phyloP scores from a whole-genome alignment of 768 basidiomycete genomes.

The Mrakia frigida region DNA sequence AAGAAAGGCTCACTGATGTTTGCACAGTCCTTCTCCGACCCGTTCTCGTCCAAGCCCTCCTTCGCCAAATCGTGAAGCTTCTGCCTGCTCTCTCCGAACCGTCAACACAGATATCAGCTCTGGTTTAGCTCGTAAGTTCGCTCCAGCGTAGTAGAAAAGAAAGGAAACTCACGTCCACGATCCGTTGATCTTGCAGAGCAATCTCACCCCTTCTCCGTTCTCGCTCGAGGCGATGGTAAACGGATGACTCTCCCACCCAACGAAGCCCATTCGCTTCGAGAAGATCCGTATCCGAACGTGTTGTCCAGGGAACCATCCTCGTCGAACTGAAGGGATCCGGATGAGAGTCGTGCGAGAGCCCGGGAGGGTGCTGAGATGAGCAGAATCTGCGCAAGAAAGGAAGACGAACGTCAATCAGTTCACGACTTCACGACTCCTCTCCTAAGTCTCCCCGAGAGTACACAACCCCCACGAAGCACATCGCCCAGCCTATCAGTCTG shows the following conservation, averaged over 20 bases:
- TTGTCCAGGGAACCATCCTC: constrained; percentile 16
- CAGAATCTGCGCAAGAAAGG: neutral
- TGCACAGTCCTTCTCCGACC: neutral
- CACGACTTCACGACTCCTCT: too few species aligned
- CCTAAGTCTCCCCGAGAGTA: too few species aligned
- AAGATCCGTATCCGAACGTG: constrained; percentile 10
- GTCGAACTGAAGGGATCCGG: neutral
- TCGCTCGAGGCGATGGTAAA: constrained; percentile 1
- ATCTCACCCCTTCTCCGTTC: neutral
- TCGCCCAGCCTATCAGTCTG: too few species aligned
- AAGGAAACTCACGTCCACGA: neutral
- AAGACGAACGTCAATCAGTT: neutral
- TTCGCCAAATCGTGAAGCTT: neutral
- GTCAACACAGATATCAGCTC: neutral
- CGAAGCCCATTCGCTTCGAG: neutral
- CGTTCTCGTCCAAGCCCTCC: neutral
- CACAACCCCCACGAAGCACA: too few species aligned
- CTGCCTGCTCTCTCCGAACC: neutral
- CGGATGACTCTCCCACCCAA: neutral
- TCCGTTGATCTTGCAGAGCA: constrained; percentile 7
- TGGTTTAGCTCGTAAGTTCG: too few species aligned
- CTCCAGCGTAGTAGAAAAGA: neutral
- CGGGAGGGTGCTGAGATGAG: constrained; percentile 1
- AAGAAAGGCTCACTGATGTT: neutral
- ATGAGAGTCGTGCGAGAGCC: neutral